A percentile compares a stretch with the other conserved stretches of the same genome.
Conservation (phyloP, 768 basidiomycete species). For the Boletus tomentosulus region DNA sequence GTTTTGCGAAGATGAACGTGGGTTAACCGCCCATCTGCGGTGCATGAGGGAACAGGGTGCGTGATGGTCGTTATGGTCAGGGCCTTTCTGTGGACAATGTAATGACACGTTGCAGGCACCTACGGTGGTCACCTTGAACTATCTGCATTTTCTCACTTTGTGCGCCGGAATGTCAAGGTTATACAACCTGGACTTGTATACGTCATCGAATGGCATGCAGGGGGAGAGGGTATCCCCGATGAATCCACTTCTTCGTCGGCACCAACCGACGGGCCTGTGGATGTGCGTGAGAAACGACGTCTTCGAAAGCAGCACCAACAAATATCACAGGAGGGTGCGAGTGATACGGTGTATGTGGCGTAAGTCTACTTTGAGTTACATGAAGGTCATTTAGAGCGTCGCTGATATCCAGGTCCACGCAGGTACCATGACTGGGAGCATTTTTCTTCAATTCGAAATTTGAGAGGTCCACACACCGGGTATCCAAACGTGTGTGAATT, state of each 20-base stretch:
- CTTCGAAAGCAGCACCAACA: slow-evolving; percentile 37
- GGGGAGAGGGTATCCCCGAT: slow-evolving; percentile 39
- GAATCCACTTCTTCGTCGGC: slow-evolving; percentile 24
- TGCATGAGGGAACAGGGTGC: slow-evolving; percentile 78
- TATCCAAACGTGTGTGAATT: slow-evolving; percentile 60
- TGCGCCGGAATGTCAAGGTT: slow-evolving; percentile 78
- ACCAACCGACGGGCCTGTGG: slow-evolving; percentile 22
- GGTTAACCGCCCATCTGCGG: slow-evolving; percentile 63
- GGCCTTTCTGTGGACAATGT: slow-evolving; percentile 3
- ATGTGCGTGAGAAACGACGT: slow-evolving; percentile 44
- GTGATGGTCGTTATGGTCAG: slow-evolving; percentile 15
- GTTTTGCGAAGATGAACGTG: slow-evolving; percentile 85
- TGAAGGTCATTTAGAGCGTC: slow-evolving; percentile 1
- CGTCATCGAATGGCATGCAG: slow-evolving; percentile 78
- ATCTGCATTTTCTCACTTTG: slow-evolving; percentile 86
- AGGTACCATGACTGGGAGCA: slow-evolving; percentile 96
- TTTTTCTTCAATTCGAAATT: slow-evolving; percentile 88
- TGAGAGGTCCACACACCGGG: slow-evolving; percentile 78
- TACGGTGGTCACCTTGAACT: slow-evolving; percentile 94
- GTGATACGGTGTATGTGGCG: slow-evolving; percentile 76
- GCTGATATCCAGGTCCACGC: slow-evolving; percentile 11
- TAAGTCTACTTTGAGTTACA: slow-evolving; percentile 41
- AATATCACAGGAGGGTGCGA: slow-evolving; percentile 13
- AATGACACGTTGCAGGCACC: slow-evolving; percentile 49
- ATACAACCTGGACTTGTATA: slow-evolving; percentile 90